Base-by-base conservation (phyloP, 495 filamentous ascomycete genomes). In the Hyaloscypha bicolor region DNA sequence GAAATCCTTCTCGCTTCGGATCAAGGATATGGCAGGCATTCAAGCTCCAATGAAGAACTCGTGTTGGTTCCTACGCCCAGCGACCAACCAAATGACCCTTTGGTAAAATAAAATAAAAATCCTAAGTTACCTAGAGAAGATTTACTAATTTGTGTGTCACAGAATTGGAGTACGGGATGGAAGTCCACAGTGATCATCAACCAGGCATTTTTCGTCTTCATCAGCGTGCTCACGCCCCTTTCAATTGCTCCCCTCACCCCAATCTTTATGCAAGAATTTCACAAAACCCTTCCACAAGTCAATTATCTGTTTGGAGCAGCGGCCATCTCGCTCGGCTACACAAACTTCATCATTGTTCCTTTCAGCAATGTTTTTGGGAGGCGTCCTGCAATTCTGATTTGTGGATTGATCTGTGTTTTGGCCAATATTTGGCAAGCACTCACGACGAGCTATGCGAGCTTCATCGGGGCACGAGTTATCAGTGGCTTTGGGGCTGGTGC, bases 401-500 rank as follows among this genome's bases (percentile, higher is more conserved):
- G 84, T 1, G 81, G 79, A 14, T 61, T 86, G 31, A 79, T 89
- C 32, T 85, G 81, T 70, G 74, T 88, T n/a, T 80, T 74, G 14
- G 81, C 82, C 42, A 83, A 79, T 55, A 84, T 89, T 65, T 88
- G 86, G 87, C 79, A 86, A 64, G 86, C 86, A 0, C 71, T 72
- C 37, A 86, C 85, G 6, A 81, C 72, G 21, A 79, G 77, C 9
- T 89, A 89, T 69, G 74, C 74, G 21, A 83, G 81, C 63, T 88
- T 88, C 71, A 86, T 89, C 82, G 87, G 86, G 3, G 86, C 85
- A 37, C 79, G 81, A 68, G 80, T 87, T n/a, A 73, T 90, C n/a
- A 87, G 87, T 72, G 87, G 87, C 0, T 76, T 90, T 55, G 87
- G 83, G 16, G 86, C 86, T 59, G 87, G 77, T 3, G 78, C 80